Conservation (phyloP, 805 yeast species). For the Nadsonia fulvescens region DNA sequence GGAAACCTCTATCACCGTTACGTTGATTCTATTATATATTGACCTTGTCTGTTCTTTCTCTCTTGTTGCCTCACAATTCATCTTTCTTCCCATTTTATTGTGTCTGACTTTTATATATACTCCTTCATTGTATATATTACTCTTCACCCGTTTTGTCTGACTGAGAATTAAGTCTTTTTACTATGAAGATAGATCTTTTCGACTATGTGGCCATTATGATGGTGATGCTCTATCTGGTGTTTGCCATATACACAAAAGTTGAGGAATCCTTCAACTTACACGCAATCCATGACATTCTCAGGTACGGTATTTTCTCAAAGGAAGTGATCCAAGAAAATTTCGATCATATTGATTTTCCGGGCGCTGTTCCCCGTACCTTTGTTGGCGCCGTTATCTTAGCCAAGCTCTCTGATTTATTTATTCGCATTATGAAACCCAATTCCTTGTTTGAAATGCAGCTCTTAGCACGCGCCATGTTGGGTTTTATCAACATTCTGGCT, state of each 20-base stretch:
- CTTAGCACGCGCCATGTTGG: conserved; percentile 41
- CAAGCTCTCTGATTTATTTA: conserved; percentile 19
- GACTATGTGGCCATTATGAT: conserved; percentile 26
- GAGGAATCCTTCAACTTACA: conserved; percentile 88
- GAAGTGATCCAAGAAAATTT: conserved; percentile 19
- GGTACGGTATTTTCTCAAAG: conserved; percentile 28
- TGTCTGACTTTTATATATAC: too few relatives aligned
- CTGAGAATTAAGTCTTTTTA: too few relatives aligned
- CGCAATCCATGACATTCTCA: conserved; percentile 67
- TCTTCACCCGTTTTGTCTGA: too few relatives aligned
- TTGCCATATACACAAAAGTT: conserved; percentile 76
- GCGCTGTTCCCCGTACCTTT: conserved; percentile 77
- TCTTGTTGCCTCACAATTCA: too few relatives aligned
- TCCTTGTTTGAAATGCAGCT: conserved; percentile 35
- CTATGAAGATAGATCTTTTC: conserved; percentile 12
- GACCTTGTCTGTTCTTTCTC: too few relatives aligned
- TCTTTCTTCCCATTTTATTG: too few relatives aligned
- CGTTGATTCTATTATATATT: too few relatives aligned
- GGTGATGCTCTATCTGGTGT: conserved; percentile 29
- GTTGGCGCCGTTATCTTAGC: conserved; percentile 48
- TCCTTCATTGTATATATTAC: too few relatives aligned
- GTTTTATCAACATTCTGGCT: conserved; percentile 37
- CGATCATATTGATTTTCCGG: conserved; percentile 72
- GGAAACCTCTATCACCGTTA: too few relatives aligned
- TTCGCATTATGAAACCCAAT: conserved; percentile 15